Conservation (phyloP, 2,329 filamentous ascomycete species). For the Fusarium sp. region DNA sequence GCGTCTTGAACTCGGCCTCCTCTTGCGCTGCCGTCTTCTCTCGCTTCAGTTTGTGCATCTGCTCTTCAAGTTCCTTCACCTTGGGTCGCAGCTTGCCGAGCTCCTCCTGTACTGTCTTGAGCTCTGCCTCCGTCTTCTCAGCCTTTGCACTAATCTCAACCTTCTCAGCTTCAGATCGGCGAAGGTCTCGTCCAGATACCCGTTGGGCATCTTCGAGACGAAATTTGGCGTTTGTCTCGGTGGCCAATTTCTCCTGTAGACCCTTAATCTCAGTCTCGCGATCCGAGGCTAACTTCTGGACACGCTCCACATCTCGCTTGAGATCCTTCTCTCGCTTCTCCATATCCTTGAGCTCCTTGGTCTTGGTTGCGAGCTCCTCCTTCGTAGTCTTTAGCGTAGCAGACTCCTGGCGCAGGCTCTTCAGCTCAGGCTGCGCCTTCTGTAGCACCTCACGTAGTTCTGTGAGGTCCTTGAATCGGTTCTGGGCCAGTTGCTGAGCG, state of each 20-base stretch:
- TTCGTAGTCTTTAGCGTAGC: conserved; percentile 77
- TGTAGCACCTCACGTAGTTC: conserved; percentile 82
- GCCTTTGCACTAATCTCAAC: conserved; percentile 78
- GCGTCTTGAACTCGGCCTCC: conserved; percentile 83
- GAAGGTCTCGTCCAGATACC: conserved; percentile 78
- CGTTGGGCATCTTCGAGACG: conserved; percentile 83
- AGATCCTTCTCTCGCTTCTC: conserved; percentile 87
- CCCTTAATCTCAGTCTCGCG: conserved; percentile 81
- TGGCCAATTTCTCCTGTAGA: conserved; percentile 80
- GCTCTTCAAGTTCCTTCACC: conserved; percentile 76
- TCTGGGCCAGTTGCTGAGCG: conserved; percentile 85
- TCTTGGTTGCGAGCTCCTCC: conserved; percentile 73
- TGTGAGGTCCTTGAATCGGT: conserved; percentile 86
- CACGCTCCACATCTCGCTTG: conserved; percentile 74
- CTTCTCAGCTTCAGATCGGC: conserved; percentile 81
- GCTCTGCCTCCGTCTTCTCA: conserved; percentile 76
- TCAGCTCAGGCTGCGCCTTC: conserved; percentile 87
- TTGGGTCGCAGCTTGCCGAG: conserved; percentile 70
- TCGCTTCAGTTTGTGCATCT: conserved; percentile 72
- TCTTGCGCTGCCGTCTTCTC: conserved; percentile 77
- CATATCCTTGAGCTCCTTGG: conserved; percentile 73
- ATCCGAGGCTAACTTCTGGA: conserved; percentile 76
- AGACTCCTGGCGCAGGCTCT: conserved; percentile 80
- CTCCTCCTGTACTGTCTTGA: conserved; percentile 78
- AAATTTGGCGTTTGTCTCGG: conserved; percentile 76